Evolutionary conservation across 176 grass and related monocot genomes (phyloP), one percentile per base, ranked within the genome.

Genomic region (Carex littledalei): DNA sequence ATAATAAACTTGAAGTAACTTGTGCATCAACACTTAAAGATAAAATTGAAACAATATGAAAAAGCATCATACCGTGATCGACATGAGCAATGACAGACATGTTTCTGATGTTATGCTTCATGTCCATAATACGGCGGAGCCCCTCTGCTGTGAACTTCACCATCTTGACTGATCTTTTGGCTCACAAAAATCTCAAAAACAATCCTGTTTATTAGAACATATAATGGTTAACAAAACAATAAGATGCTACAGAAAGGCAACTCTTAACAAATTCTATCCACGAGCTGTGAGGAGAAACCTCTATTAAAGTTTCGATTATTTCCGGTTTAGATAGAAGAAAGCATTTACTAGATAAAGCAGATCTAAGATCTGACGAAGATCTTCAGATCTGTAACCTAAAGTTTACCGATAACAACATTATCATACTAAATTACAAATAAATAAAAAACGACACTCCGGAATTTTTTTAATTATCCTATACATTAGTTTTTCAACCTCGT

Each of bases 81-180:
- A 97, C 94, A 85, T 97, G 91, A 59, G 94, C 94, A 91, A 91
- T 91, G 61, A 93, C 94, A 53, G 94, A 96, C 94, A 96, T 96
- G 86, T 96, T 96, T 17, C 94, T 57, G 65, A 94, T 97, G 58
- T 97, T 97, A 47, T 97, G 91, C 55, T 97, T 97, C 59, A 92
- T 70, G 83, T 97, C 94, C 94, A 97, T 97, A 75, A 97, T 97
- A 2, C 62, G n/a, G 12, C 90, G 94, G 68, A 94, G 92, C 92
- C 88, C 94, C 81, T 97, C 94, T 9, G 17, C 92, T 32, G 92
- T 97, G 71, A 97, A 97, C 92, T 97, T 97, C 92, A 97, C 94
- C 92, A 94, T 97, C 77, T 92, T 94, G 92, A 16, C 88, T 84
- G 22, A 45, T 71, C 62, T 88, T 52, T 69, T 17, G 86, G 20